Evolutionary conservation across 2,329 filamentous ascomycete genomes (phyloP).

Genomic region (Ophiocordyceps unilateralis): DNA sequence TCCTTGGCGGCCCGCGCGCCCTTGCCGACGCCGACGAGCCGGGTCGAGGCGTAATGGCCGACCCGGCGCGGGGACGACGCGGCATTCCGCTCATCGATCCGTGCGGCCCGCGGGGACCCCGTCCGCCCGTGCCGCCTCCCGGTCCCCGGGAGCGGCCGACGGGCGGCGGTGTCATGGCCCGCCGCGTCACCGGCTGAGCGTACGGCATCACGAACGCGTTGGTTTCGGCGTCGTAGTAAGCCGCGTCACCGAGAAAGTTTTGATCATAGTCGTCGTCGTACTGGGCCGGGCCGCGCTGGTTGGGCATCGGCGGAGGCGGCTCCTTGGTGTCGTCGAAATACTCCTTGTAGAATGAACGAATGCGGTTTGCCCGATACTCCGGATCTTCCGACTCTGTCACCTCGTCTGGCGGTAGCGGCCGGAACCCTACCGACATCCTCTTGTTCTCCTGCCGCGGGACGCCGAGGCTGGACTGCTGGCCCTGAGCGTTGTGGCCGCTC

Average conservation of each 20-base stretch:
- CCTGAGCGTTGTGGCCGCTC: constrained; percentile 5
- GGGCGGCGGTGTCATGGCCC: constrained; percentile 91
- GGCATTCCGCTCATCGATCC: constrained; percentile 33
- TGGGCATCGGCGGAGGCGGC: constrained; percentile 22
- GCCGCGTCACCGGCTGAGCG: constrained; percentile 67
- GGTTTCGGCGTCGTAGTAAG: constrained; percentile 48
- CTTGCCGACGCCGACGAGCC: constrained; percentile 45
- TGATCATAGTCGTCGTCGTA: constrained; percentile 66
- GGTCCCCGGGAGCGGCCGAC: constrained; percentile 27
- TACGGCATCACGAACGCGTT: constrained; percentile 67
- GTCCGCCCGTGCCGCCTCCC: constrained; percentile 5
- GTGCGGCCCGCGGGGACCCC: constrained; percentile 16
- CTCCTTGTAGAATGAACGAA: constrained; percentile 97
- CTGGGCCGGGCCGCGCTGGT: constrained; percentile 11
- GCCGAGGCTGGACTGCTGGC: constrained; percentile 22
- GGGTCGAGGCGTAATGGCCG: constrained; percentile 21
- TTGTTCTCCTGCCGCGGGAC: constrained; percentile 38
- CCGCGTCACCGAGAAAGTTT: constrained; percentile 49
- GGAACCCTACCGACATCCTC: constrained; percentile 53
- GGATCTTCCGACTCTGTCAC: constrained; percentile 69
- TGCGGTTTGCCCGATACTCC: constrained; percentile 86
- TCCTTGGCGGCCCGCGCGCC: constrained; percentile 26
- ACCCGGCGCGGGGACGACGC: constrained; percentile 37
- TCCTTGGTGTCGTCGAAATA: constrained; percentile 80
- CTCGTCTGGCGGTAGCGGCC: constrained; percentile 77